phyloP scores from a whole-genome alignment of 257 asterid species.

The Parsonsia alboflavescens region DNA sequence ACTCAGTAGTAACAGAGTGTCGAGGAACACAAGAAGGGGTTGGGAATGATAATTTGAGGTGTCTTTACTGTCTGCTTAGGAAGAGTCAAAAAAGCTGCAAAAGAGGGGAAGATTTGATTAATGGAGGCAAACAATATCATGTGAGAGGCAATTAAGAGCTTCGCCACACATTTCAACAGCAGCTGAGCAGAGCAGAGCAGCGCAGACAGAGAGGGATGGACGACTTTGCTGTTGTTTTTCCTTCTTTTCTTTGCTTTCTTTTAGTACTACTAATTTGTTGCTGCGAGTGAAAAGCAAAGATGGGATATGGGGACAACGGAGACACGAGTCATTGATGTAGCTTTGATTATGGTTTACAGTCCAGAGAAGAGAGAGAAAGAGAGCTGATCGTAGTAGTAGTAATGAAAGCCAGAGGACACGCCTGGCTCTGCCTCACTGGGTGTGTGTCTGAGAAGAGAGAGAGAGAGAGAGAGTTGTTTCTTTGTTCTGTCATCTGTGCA shows the following conservation, averaged over 20 bases:
- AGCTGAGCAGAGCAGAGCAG: neutral
- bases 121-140: constrained; percentile 27
- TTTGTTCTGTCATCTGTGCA: constrained; percentile 21
- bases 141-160: constrained; percentile 12
- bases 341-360: constrained; percentile 27
- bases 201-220: neutral
- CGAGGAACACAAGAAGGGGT: constrained; percentile 19
- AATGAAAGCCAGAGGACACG: constrained; percentile 34
- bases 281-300: constrained; percentile 23
- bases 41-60: constrained; percentile 22
- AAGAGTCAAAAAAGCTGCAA: constrained; percentile 55
- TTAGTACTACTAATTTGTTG: neutral
- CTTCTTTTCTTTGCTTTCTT: too few relatives aligned
- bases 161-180: neutral
- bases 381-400: neutral
- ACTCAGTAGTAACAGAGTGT: neutral
- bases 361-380: constrained; percentile 17
- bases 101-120: constrained; percentile 19
- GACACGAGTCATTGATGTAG: constrained; percentile 49
- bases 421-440: constrained; percentile 13
- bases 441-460: neutral
- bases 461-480: constrained; percentile 3
- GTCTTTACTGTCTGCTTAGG: constrained; percentile 44
- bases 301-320: constrained; percentile 28
- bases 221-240: neutral